These are phyloP conservation scores for Penicillium subrubescens DNA, from an alignment of 495 filamentous ascomycete genomes.

Conservation along the genomic window DNA sequence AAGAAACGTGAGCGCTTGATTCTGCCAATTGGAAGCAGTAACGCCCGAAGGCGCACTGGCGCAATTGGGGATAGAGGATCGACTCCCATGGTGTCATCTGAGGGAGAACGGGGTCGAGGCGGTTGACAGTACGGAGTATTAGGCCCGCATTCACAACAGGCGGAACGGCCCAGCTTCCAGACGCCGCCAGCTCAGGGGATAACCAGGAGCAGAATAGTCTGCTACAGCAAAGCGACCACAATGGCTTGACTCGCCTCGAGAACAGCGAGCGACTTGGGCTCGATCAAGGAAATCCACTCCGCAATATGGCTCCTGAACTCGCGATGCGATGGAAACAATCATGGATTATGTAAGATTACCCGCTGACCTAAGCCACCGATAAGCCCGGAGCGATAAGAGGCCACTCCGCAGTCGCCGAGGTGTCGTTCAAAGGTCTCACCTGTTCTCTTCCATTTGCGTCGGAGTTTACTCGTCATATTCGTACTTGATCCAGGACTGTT, in stretches of 20 bases:
- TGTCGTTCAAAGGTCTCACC: not conserved
- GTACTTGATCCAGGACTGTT: not conserved
- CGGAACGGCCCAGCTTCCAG: conserved; percentile 18
- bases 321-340: conserved; percentile 18
- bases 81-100: conserved; percentile 69
- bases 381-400: conserved; percentile 18
- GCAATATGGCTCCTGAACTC: conserved; percentile 23
- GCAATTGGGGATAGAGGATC: conserved; percentile 86
- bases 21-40: conserved; percentile 81
- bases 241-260: not conserved
- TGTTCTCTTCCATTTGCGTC: conserved; percentile 1
- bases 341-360: conserved; percentile 4
- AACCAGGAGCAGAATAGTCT: not conserved
- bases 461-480: not conserved
- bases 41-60: conserved; percentile 81
- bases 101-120: conserved; percentile 25
- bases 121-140: conserved; percentile 28
- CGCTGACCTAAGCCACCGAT: conserved; percentile 23
- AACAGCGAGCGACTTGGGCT: conserved; percentile 10
- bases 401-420: conserved; percentile 19
- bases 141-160: conserved; percentile 40
- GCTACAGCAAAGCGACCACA: conserved; percentile 6
- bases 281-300: conserved; percentile 8
- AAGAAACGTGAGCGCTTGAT: conserved; percentile 82
- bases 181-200: conserved; percentile 26